Conservation (phyloP, 164 flowering plant species). For the Stephania yunnanensis region DNA sequence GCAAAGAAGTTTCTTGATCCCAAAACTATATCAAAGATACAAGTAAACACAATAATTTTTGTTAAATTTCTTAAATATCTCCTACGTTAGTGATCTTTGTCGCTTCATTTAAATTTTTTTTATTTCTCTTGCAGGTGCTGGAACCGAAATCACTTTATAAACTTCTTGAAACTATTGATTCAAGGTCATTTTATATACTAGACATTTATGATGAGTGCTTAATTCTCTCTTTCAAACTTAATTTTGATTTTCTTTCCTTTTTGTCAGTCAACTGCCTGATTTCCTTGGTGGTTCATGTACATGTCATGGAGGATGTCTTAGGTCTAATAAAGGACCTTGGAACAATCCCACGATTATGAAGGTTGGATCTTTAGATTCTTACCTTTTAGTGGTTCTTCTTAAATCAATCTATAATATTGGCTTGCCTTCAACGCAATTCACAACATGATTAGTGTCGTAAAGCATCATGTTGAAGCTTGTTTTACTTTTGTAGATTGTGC, state of each 20-base stretch:
- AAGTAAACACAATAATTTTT: slow-evolving; percentile 33
- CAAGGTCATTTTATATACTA: slow-evolving; percentile 41
- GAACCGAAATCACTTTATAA: slow-evolving; percentile 59
- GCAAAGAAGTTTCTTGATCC: slow-evolving; percentile 80
- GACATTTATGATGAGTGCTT: not conserved
- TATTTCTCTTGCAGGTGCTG: slow-evolving; percentile 46
- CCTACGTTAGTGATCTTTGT: slow-evolving; percentile 8
- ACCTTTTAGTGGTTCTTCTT: not conserved
- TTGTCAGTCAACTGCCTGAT: slow-evolving; percentile 86
- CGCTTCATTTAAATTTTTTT: not conserved
- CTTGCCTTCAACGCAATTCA: not conserved
- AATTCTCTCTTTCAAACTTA: not conserved
- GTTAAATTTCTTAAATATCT: not conserved
- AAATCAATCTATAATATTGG: not conserved
- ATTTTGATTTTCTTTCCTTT: not conserved
- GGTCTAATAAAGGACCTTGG: slow-evolving; percentile 93
- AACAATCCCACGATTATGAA: slow-evolving; percentile 82
- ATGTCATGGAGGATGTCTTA: slow-evolving; percentile 87
- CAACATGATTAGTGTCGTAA: not conserved
- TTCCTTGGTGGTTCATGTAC: slow-evolving; percentile 91
- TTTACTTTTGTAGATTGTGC: slow-evolving; percentile 52
- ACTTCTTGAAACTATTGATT: slow-evolving; percentile 70
- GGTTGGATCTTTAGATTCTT: slow-evolving; percentile 26
- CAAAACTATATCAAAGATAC: slow-evolving; percentile 76
- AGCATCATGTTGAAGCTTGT: slow-evolving; percentile 6